Evolutionary conservation across 805 yeast genomes (phyloP), one percentile per base, ranked within the genome.

Genomic region (Myxozyma mucilagina): DNA sequence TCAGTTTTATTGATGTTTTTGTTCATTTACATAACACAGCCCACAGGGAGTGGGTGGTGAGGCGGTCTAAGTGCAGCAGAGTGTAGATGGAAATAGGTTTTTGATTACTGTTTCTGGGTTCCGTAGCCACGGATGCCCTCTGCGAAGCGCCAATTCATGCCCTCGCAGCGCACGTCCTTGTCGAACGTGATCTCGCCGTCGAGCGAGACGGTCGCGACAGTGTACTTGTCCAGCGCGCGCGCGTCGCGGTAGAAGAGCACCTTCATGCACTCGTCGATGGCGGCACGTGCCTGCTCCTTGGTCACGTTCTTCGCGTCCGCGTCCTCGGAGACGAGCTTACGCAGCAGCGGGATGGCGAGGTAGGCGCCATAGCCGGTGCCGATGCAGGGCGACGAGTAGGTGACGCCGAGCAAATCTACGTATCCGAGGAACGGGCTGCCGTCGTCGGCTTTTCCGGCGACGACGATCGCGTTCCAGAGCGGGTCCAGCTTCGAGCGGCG

Each of bases 351-450:
- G 47, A 91, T 77, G 2, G 99, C 99, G 75, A 94, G 80, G 75
- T 94, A 92, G 10, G 96, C 87, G 61, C 99, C 99, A 73, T 91
- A 93, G 0, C 99, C 99, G 2, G 98, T 92, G 49, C 97, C 97
- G 59, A 94, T 78, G 1, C 96, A 81, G 35, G 96, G 94, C 0
- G 98, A 82, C 3, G 89, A 81, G 75, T 89, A 94, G 1, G 96
- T 83, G 32, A 91, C 97, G 53, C 99, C 99, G 62, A 92, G 81
- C 63, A 94, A 79, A 74, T 94, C 97, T 49, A 91, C 96, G 72
- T 89, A 92, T 67, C 87, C 85, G 71, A 94, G 80, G 69, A 88
- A 89, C 48, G 94, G 90, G 67, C 83, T 80, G 50, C 78, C 80
- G 44, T 85, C 85, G 65, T 82, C 84, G 72, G 88, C 87, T 68